A percentile compares a stretch with the other conserved stretches of the same genome.
These are phyloP conservation scores for Pleurotus ostreatus DNA, from an alignment of 768 basidiomycete genomes.

Conservation along the genomic window DNA sequence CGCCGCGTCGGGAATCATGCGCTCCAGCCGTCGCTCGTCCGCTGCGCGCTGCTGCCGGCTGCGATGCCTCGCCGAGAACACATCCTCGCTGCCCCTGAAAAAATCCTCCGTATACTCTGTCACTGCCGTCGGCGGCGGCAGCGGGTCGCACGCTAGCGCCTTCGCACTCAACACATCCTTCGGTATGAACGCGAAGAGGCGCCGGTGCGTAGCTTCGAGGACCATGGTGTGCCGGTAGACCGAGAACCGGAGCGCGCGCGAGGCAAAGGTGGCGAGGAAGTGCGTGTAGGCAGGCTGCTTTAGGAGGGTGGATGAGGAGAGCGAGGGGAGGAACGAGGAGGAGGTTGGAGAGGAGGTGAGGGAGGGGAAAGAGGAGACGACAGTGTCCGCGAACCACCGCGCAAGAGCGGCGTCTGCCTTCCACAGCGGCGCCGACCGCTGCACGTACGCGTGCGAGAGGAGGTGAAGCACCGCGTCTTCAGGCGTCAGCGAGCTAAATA, in stretches of 20 bases:
- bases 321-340: constrained; percentile 21
- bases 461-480: constrained; percentile 61
- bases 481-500: constrained; percentile 31
- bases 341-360: constrained; percentile 21
- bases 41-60: constrained; percentile 7
- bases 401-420: constrained; percentile 56
- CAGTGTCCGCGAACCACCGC: constrained; percentile 68
- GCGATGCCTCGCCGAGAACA: constrained; percentile 27
- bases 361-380: constrained; percentile 38
- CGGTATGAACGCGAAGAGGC: constrained; percentile 72
- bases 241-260: constrained; percentile 40
- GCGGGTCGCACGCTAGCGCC: constrained; percentile 77
- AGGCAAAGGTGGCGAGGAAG: constrained; percentile 36
- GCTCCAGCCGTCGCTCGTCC: constrained; percentile 51
- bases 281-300: constrained; percentile 25
- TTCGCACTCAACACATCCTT: constrained; percentile 44
- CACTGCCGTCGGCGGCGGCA: constrained; percentile 64
- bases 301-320: constrained; percentile 15
- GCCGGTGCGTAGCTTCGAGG: constrained; percentile 54
- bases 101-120: constrained; percentile 68
- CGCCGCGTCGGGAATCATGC: constrained; percentile 53
- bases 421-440: constrained; percentile 76
- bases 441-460: constrained; percentile 84
- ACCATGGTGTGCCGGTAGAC: constrained; percentile 77
- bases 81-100: constrained; percentile 63